Evolutionary conservation across 306 rosid species (phyloP).

Genomic region (Vigna hirtella): DNA sequence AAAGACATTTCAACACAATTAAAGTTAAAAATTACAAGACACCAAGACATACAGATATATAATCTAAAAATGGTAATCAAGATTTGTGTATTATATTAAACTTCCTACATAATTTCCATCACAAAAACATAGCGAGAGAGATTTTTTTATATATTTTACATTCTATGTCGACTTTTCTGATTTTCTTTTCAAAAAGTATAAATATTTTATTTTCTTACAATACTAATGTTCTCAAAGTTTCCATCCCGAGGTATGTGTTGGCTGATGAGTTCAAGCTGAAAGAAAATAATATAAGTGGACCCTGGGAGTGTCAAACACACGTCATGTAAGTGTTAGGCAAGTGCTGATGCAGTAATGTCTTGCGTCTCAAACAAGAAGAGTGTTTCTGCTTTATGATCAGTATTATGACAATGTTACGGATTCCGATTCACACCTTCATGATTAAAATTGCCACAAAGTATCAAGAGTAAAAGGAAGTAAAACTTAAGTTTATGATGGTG

Average conservation of each 20-base stretch:
- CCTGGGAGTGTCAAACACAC: not conserved
- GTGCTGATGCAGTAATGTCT: not conserved
- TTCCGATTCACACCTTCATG: slow-evolving; percentile 14
- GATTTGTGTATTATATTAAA: not conserved
- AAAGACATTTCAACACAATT: not conserved
- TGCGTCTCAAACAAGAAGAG: not conserved
- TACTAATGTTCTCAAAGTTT: not conserved
- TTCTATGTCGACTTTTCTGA: not conserved
- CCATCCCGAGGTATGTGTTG: not conserved
- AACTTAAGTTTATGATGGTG: not conserved
- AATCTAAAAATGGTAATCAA: not conserved
- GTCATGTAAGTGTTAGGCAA: not conserved
- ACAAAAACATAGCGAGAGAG: not conserved
- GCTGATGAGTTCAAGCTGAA: not conserved
- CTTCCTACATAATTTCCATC: not conserved
- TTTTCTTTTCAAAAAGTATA: not conserved
- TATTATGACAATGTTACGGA: slow-evolving; percentile 13
- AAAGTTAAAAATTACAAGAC: not conserved
- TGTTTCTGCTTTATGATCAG: not conserved
- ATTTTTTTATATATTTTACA: not conserved
- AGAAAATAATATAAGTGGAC: not conserved
- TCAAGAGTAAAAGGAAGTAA: slow-evolving; percentile 26
- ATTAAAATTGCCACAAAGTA: slow-evolving; percentile 12
- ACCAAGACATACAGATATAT: not conserved
- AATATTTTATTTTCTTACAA: not conserved